Conservation (phyloP, 2,329 filamentous ascomycete genomes). For the Claviceps purpurea region DNA sequence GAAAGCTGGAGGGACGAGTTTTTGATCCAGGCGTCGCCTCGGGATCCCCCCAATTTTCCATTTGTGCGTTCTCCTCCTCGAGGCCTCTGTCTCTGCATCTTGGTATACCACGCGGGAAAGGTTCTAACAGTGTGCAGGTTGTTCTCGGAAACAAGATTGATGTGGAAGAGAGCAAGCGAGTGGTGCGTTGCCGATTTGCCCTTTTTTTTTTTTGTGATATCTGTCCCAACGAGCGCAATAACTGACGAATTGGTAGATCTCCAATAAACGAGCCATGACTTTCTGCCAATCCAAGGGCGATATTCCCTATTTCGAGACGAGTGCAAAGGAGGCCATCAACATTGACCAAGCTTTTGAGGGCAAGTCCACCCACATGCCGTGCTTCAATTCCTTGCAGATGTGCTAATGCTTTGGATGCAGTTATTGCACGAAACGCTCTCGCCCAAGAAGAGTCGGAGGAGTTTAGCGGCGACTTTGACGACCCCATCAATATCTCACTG, state of each 20-base stretch:
- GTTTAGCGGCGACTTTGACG: conserved; percentile 92
- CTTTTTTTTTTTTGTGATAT: not conserved
- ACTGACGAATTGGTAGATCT: conserved; percentile 46
- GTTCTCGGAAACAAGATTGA: conserved; percentile 99
- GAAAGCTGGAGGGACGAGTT: conserved; percentile 99
- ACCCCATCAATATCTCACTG: conserved; percentile 96
- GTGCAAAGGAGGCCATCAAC: conserved; percentile 96
- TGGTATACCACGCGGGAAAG: too few relatives aligned
- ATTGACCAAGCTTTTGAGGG: conserved; percentile 72
- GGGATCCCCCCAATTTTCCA: conserved; percentile 93
- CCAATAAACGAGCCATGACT: conserved; percentile 87
- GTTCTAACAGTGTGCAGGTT: conserved; percentile 40
- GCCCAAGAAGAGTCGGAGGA: conserved; percentile 96
- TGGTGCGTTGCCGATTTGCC: conserved; percentile 37
- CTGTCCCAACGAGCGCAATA: not conserved
- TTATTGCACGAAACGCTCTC: conserved; percentile 90
- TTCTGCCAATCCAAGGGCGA: conserved; percentile 97
- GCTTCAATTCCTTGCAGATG: not conserved
- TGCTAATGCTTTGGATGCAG: conserved; percentile 29
- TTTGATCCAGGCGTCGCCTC: conserved; percentile 87
- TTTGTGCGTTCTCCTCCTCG: conserved; percentile 52
- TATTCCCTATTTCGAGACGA: conserved; percentile 98
- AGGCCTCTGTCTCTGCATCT: not conserved
- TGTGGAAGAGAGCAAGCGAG: conserved; percentile 92
- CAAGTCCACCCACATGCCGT: conserved; percentile 18